phyloP scores from a whole-genome alignment of 192 early-diverging fungal species.

The Entomortierella beljakovae region DNA sequence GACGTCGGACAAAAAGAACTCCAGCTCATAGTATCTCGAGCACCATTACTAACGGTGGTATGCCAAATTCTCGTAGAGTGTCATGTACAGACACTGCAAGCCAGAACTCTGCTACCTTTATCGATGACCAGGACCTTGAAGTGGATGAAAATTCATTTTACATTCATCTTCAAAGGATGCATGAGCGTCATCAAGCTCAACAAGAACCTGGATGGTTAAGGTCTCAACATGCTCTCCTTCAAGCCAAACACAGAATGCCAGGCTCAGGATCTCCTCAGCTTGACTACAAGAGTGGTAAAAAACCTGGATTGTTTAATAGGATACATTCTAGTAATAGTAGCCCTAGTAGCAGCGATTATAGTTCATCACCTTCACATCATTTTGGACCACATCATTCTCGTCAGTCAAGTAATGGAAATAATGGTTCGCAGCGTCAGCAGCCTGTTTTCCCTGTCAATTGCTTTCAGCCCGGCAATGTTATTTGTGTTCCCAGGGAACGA shows the following conservation, averaged over 20 bases:
- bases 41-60: conserved; percentile 39
- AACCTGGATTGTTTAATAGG: conserved; percentile 17
- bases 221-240: conserved; percentile 41
- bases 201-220: conserved; percentile 48
- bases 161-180: conserved; percentile 51
- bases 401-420: not conserved
- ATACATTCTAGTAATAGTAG: conserved; percentile 42
- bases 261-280: conserved; percentile 8
- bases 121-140: conserved; percentile 44
- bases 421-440: conserved; percentile 28
- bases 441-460: conserved; percentile 39
- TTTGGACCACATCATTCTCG: conserved; percentile 10
- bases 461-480: conserved; percentile 56
- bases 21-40: conserved; percentile 45
- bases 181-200: conserved; percentile 32
- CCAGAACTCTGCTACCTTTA: conserved; percentile 36
- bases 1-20: conserved; percentile 39
- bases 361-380: conserved; percentile 42
- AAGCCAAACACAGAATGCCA: conserved; percentile 38
- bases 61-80: conserved; percentile 21
- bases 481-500: conserved; percentile 61
- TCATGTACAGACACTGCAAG: conserved; percentile 31
- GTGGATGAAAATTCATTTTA: conserved; percentile 52
- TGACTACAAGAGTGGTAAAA: conserved; percentile 2
- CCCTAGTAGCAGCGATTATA: conserved; percentile 43